phyloP scores from a whole-genome alignment of 495 filamentous ascomycete species.

The Polyplosphaeria fusca region DNA sequence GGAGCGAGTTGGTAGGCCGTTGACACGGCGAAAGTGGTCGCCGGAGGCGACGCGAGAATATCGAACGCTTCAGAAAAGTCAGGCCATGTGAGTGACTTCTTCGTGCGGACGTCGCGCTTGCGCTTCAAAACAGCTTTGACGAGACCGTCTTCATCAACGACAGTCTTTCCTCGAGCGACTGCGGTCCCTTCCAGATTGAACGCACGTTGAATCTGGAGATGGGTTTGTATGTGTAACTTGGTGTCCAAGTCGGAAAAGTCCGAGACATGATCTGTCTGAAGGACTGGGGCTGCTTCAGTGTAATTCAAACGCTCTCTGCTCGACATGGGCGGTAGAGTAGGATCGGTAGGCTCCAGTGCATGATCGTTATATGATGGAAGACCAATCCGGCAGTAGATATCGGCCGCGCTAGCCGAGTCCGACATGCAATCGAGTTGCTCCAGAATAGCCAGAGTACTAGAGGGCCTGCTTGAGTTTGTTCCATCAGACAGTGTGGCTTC shows the following conservation, averaged over 20 bases:
- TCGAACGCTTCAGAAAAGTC: constrained; percentile 29
- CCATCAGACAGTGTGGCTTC: not conserved
- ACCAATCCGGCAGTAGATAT: constrained; percentile 37
- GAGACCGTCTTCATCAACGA: constrained; percentile 1
- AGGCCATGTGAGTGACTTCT: constrained; percentile 25
- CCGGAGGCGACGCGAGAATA: constrained; percentile 19
- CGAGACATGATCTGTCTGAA: constrained; percentile 51
- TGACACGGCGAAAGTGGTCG: constrained; percentile 23
- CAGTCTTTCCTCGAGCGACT: not conserved
- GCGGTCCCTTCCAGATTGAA: constrained; percentile 15
- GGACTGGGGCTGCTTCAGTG: constrained; percentile 57
- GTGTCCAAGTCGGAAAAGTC: constrained; percentile 45
- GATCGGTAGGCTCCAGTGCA: constrained; percentile 54
- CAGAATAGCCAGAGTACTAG: not conserved
- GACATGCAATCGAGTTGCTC: constrained; percentile 13
- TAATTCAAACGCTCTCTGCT: constrained; percentile 62
- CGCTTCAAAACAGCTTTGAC: constrained; percentile 55
- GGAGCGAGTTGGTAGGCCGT: constrained; percentile 44
- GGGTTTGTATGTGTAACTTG: constrained; percentile 18
- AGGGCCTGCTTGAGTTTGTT: not conserved
- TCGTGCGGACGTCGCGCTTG: constrained; percentile 47
- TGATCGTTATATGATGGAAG: constrained; percentile 38
- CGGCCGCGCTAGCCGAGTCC: constrained; percentile 38
- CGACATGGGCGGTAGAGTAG: constrained; percentile 56
- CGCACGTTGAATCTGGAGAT: constrained; percentile 32